These are phyloP conservation scores for Solanum sejunctum DNA, from an alignment of 257 asterid species.

Conservation along the genomic window DNA sequence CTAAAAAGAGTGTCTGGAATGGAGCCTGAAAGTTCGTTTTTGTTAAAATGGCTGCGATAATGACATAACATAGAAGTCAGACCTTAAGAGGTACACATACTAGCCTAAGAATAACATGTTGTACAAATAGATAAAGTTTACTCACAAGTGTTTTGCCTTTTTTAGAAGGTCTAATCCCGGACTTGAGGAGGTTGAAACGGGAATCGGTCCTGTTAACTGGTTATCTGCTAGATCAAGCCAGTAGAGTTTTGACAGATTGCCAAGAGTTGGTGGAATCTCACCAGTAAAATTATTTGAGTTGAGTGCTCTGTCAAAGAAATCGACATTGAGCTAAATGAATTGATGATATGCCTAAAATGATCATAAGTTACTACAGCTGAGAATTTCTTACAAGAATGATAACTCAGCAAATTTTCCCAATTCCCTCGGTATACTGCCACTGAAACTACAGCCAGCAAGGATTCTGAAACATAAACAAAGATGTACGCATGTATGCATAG, in stretches of 20 bases:
- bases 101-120: not conserved
- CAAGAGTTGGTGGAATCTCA: conserved; percentile 74
- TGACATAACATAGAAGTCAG: conserved; percentile 16
- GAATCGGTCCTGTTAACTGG: conserved; percentile 66
- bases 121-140: not conserved
- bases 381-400: conserved; percentile 72
- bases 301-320: conserved; percentile 53
- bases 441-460: conserved; percentile 88
- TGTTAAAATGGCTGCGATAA: conserved; percentile 80
- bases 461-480: conserved; percentile 36
- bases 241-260: conserved; percentile 68
- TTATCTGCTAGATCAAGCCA: conserved; percentile 95
- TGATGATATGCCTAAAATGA: not conserved
- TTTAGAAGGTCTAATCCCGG: conserved; percentile 81
- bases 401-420: conserved; percentile 64
- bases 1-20: conserved; percentile 58
- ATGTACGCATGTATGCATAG: not conserved
- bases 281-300: conserved; percentile 87
- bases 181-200: conserved; percentile 49
- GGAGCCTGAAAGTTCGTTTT: conserved; percentile 67
- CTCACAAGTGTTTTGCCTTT: conserved; percentile 95
- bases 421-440: conserved; percentile 64
- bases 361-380: not conserved
- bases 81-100: not conserved
- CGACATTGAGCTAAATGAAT: not conserved